phyloP scores from a whole-genome alignment of 2,329 filamentous ascomycete genomes.

The Epichloe uncinata region DNA sequence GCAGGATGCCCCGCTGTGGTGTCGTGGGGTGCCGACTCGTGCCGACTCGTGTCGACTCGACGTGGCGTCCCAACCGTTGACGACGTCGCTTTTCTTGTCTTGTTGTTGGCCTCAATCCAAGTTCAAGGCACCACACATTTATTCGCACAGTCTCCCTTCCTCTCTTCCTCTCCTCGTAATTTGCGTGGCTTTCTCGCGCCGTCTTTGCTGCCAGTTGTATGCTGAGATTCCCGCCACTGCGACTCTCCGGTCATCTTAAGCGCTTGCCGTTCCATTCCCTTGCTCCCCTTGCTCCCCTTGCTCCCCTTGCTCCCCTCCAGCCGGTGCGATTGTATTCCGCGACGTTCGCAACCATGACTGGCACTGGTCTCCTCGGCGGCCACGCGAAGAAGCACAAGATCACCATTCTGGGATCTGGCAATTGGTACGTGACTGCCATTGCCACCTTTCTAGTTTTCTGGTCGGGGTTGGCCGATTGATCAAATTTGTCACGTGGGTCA shows the following conservation, averaged over 20 bases:
- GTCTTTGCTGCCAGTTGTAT: not conserved
- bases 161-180: not conserved
- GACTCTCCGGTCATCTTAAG: not conserved
- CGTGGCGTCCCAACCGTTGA: not conserved
- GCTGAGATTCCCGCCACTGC: not conserved
- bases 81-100: not conserved
- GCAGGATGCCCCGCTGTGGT: not conserved
- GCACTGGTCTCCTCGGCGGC: constrained; percentile 25
- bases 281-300: no score
- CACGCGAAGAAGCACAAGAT: constrained; percentile 74
- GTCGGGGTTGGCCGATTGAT: not conserved
- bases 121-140: not conserved
- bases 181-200: not conserved
- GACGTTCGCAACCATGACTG: constrained; percentile 19
- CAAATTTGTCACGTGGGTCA: not conserved
- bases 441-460: not conserved
- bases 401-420: constrained; percentile 87
- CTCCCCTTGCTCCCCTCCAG: not conserved
- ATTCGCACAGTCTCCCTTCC: not conserved
- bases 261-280: not conserved
- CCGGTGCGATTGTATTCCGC: constrained; percentile 2
- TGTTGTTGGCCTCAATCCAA: not conserved
- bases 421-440: constrained; percentile 51
- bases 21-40: no score
- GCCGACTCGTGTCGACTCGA: no score